Evolutionary conservation across 2,329 filamentous ascomycete species (phyloP).

Genomic region (Metarhizium album): DNA sequence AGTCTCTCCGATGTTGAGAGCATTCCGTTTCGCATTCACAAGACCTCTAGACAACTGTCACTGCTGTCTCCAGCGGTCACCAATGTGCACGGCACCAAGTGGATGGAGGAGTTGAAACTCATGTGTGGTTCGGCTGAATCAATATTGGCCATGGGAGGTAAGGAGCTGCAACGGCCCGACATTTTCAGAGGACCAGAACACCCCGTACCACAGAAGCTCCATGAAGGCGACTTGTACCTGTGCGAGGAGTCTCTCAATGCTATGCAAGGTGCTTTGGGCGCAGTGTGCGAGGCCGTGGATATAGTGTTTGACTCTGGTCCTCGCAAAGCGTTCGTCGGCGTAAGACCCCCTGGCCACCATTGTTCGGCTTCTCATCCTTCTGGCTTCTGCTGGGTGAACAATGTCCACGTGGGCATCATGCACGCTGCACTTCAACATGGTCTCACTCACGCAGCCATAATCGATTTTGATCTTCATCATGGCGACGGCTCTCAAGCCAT

Average conservation of each 20-base stretch:
- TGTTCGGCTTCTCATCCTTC: constrained; percentile 84
- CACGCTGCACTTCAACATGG: constrained; percentile 77
- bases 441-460: constrained; percentile 84
- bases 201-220: constrained; percentile 47
- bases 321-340: constrained; percentile 77
- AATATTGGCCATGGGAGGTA: constrained; percentile 65
- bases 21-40: constrained; percentile 75
- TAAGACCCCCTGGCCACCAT: constrained; percentile 90
- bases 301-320: constrained; percentile 59
- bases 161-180: constrained; percentile 63
- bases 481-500: constrained; percentile 95
- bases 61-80: constrained; percentile 70
- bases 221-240: constrained; percentile 85
- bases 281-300: constrained; percentile 88
- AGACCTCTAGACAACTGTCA: constrained; percentile 61
- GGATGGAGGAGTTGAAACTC: constrained; percentile 83
- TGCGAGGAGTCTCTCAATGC: constrained; percentile 77
- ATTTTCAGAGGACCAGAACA: constrained; percentile 41
- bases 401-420: constrained; percentile 93
- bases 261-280: constrained; percentile 83
- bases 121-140: constrained; percentile 77
- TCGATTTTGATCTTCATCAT: constrained; percentile 87
- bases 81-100: constrained; percentile 80
- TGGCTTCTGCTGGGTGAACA: constrained; percentile 98
- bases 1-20: constrained; percentile 42